Base-by-base conservation (phyloP, 2,329 filamentous ascomycete species). In the Pseudogymnoascus sp. region DNA sequence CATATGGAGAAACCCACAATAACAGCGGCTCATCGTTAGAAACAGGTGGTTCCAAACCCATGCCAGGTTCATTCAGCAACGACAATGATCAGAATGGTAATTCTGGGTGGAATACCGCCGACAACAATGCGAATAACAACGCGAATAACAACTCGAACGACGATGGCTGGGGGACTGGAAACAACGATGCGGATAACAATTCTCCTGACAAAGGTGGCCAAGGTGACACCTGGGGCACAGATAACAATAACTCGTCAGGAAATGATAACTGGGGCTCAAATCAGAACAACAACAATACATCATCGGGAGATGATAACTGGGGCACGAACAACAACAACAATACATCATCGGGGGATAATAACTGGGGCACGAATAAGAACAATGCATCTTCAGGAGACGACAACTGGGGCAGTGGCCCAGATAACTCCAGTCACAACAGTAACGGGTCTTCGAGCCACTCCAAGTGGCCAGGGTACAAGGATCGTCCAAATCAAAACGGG, bases 121-220 rank as follows among this genome's bases (percentile, higher is more conserved):
- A 35, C 37, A 63, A 63, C 11, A 62, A 52, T 49, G 61, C 61
- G 49, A 62, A 45, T 31, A 60, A 40, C 31, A 38, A 38, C 61
- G 55, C 61, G 4, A 61, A 61, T 23, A 60, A 38, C 31, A 38
- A 38, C 61, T 59, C 61, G 4, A 59, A 61, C 28, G 60, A 59
- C 40, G 60, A 59, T 45, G 63, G 21, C 12, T 65, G 38, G 63
- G 61, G 62, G 12, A 60, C 40, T n/a, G 45, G 64, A 45, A 62
- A 62, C 23, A 23, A 55, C 25, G 28, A 23, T 14, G 28, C 38
- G 0, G 64, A 60, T 45, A 31, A 60, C 33, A 23, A 45, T 45
- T 45, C 59, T 18, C 16, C 31, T 21, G 49, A 8, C 25, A 55
- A 33, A 5, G 25, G 45, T 18, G 45, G 28, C 16, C 28, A 55